phyloP scores from a whole-genome alignment of 192 early-diverging fungal genomes.

The Entomortierella chlamydospora region DNA sequence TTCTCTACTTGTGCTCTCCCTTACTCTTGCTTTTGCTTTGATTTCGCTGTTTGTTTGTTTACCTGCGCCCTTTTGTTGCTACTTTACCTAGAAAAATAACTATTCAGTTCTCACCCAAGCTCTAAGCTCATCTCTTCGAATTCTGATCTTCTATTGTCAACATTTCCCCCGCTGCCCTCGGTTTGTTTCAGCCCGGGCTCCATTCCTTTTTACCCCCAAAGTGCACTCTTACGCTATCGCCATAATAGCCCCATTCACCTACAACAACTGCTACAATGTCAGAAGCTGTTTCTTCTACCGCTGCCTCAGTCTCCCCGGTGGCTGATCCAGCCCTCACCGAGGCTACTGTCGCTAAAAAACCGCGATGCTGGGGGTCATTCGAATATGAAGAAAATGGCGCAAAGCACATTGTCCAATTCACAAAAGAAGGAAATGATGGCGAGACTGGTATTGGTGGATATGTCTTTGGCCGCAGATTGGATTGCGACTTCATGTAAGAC shows the following conservation, averaged over 20 bases:
- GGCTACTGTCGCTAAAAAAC: not conserved
- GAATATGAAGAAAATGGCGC: slow-evolving; percentile 34
- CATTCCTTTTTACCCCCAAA: not conserved
- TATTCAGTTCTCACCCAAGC: not conserved
- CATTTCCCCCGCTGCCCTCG: not conserved
- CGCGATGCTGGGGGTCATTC: slow-evolving; percentile 46
- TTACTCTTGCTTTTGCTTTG: too few species aligned
- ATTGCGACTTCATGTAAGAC: slow-evolving; percentile 50
- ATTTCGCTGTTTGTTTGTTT: too few species aligned
- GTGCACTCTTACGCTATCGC: not conserved
- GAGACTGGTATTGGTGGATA: slow-evolving; percentile 46
- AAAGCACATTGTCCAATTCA: slow-evolving; percentile 37
- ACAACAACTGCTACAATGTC: not conserved
- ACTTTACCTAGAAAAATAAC: too few species aligned
- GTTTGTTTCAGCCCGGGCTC: not conserved
- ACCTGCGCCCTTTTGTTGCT: too few species aligned
- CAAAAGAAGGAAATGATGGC: slow-evolving; percentile 49
- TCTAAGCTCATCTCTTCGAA: not conserved
- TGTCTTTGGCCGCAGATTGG: slow-evolving; percentile 40
- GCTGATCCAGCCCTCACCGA: not conserved
- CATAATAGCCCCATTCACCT: not conserved
- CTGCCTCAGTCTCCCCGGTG: not conserved
- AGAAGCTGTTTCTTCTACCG: not conserved
- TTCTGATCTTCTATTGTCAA: slow-evolving; percentile 9
- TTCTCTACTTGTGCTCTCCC: too few species aligned